A percentile compares a stretch with the other conserved stretches of the same genome.
Conservation (phyloP, 2,329 filamentous ascomycete species). For the Penicillium sp. region DNA sequence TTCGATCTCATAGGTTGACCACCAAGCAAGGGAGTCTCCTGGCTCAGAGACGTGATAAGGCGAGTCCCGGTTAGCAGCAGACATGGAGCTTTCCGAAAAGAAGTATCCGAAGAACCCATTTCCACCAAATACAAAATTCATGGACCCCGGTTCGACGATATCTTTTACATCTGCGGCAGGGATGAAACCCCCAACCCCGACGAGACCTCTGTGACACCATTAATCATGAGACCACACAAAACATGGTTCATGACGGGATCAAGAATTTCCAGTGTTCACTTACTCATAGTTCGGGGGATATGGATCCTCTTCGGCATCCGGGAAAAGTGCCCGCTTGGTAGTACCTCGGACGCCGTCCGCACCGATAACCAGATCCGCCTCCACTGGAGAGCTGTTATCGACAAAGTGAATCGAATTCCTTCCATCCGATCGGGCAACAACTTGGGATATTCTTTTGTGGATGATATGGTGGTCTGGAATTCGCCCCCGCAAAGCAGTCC, state of each 20-base stretch:
- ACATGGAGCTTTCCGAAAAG: constrained; percentile 29
- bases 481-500: constrained; percentile 37
- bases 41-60: constrained; percentile 29
- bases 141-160: constrained; percentile 38
- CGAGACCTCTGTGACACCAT: constrained; percentile 35
- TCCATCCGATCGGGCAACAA: constrained; percentile 28
- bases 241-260: not conserved
- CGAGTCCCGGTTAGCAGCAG: constrained; percentile 25
- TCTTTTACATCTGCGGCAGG: constrained; percentile 28
- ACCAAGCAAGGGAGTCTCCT: constrained; percentile 44
- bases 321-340: constrained; percentile 40
- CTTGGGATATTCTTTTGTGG: constrained; percentile 33
- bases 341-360: constrained; percentile 45
- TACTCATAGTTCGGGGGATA: constrained; percentile 46
- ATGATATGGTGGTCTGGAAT: constrained; percentile 38
- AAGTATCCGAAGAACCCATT: constrained; percentile 55
- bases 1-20: constrained; percentile 46
- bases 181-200: constrained; percentile 50
- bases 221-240: not conserved
- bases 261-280: constrained; percentile 8
- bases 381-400: constrained; percentile 33
- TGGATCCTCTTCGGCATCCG: constrained; percentile 30
- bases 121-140: constrained; percentile 48
- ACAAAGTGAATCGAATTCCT: constrained; percentile 35
- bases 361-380: constrained; percentile 46